These are phyloP conservation scores for Podospora pseudopauciseta DNA, from an alignment of 495 filamentous ascomycete genomes.

Conservation along the genomic window DNA sequence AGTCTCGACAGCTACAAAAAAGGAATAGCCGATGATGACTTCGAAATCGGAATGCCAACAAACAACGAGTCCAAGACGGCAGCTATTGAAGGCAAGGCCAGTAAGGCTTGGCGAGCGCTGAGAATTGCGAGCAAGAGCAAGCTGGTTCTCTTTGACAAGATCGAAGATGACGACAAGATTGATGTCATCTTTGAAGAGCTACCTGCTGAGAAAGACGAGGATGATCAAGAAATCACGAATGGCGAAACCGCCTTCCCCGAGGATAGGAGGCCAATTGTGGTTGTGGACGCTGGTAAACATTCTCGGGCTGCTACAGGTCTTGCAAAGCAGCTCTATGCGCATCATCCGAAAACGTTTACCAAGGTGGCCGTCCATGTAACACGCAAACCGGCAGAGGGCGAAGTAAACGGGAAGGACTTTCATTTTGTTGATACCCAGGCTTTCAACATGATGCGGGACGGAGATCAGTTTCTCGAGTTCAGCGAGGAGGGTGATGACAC, in stretches of 20 bases:
- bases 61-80: slow-evolving; percentile 64
- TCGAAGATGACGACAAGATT: slow-evolving; percentile 73
- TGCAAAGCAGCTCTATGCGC: slow-evolving; percentile 39
- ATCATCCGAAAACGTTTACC: slow-evolving; percentile 41
- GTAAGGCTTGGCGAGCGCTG: slow-evolving; percentile 84
- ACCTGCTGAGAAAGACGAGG: slow-evolving; percentile 21
- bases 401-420: slow-evolving; percentile 42
- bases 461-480: slow-evolving; percentile 50
- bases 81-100: slow-evolving; percentile 65
- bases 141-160: slow-evolving; percentile 75
- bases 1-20: slow-evolving; percentile 47
- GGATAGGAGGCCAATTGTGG: slow-evolving; percentile 43
- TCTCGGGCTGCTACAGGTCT: slow-evolving; percentile 33
- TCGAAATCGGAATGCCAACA: slow-evolving; percentile 78
- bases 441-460: slow-evolving; percentile 50
- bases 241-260: slow-evolving; percentile 36
- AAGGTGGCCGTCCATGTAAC: slow-evolving; percentile 41
- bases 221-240: slow-evolving; percentile 27
- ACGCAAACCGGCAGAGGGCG: slow-evolving; percentile 42
- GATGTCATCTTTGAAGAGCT: slow-evolving; percentile 49
- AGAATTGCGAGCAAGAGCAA: slow-evolving; percentile 70
- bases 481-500: slow-evolving; percentile 40
- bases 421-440: slow-evolving; percentile 46
- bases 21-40: slow-evolving; percentile 64
- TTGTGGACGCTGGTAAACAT: slow-evolving; percentile 36